Evolutionary conservation across 441 rosid species (phyloP), one percentile per base, ranked within the genome.

Genomic region (Macaranga tanarius): DNA sequence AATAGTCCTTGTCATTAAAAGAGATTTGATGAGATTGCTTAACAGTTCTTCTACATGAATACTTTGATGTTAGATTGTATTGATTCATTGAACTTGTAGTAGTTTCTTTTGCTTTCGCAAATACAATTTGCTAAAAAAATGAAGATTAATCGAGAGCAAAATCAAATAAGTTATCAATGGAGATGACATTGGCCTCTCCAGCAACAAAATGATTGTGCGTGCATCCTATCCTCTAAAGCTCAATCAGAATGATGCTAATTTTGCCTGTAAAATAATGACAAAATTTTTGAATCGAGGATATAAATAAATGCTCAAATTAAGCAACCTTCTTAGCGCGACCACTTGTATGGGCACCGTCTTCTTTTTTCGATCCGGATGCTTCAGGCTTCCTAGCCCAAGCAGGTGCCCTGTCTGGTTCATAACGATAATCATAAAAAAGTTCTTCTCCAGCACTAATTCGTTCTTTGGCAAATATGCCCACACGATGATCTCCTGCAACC

Each of bases 311-410:
- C 72, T 77, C 54, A 55, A 65, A 55, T 84, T 81, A 95, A 61
- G 98, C 99, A 78, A 95, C 92, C 84, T 95, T 93, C 92, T 92
- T 95, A 4, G 99, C 95, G 31, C 98, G 95, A 56, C 99, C 97
- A 66, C 81, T 86, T 40, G 95, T 82, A 70, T 96, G 95, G 76
- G 85, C 82, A 16, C 85, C 88, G 1, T 93, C 99, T 60, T 95
- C 98, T 75, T 87, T 93, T 66, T 90, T 93, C 2, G 96, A 87
- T 67, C 97, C 97, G 1, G 94, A 82, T 64, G 89, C 89, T 83
- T 93, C 98, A 0, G 97, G 99, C 84, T 93, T 95, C 84, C 91
- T 86, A 2, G 98, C 99, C 98, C 99, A 96, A 66, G 97, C 92
- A 26, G 98, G 96, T 63, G 98, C 99, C 72, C 97, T 82, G 65